Evolutionary conservation across 2,329 filamentous ascomycete genomes (phyloP).

Genomic region (Neonectria sp.): DNA sequence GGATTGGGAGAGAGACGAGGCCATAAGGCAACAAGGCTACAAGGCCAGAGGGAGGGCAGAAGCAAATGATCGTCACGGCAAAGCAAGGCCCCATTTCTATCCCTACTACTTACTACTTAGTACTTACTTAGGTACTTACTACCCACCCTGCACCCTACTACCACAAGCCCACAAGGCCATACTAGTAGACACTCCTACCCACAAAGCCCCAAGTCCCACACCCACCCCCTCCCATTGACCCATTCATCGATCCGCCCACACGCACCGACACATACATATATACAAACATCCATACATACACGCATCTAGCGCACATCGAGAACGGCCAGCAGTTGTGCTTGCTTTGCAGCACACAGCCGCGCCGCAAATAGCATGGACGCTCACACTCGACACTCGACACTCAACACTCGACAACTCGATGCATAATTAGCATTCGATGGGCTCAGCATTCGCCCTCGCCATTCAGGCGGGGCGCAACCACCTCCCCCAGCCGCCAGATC

Average conservation of each 20-base stretch:
- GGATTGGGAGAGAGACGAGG: slow-evolving; percentile 15
- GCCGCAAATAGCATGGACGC: slow-evolving; percentile 46
- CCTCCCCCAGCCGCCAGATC: slow-evolving; percentile 7
- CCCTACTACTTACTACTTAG: not conserved
- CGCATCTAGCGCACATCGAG: not conserved
- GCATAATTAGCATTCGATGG: slow-evolving; percentile 12
- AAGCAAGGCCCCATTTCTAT: slow-evolving; percentile 41
- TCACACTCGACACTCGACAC: not conserved
- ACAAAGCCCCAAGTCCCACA: not conserved
- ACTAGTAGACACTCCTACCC: not conserved
- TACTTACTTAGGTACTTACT: too few species aligned
- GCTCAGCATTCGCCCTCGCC: not conserved
- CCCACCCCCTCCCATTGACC: not conserved
- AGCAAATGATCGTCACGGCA: slow-evolving; percentile 50
- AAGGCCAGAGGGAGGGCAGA: slow-evolving; percentile 25
- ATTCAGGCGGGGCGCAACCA: slow-evolving; percentile 13
- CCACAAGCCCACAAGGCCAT: slow-evolving; percentile 2
- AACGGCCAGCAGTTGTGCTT: slow-evolving; percentile 1
- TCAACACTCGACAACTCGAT: not conserved
- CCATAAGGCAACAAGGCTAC: slow-evolving; percentile 3
- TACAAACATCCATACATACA: not conserved
- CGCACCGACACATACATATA: slow-evolving; percentile 3
- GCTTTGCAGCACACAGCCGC: slow-evolving; percentile 44
- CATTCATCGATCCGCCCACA: slow-evolving; percentile 15
- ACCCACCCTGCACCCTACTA: not conserved